phyloP scores from a whole-genome alignment of 352 stramenopile genomes.

The Globisporangium acanthophoron region DNA sequence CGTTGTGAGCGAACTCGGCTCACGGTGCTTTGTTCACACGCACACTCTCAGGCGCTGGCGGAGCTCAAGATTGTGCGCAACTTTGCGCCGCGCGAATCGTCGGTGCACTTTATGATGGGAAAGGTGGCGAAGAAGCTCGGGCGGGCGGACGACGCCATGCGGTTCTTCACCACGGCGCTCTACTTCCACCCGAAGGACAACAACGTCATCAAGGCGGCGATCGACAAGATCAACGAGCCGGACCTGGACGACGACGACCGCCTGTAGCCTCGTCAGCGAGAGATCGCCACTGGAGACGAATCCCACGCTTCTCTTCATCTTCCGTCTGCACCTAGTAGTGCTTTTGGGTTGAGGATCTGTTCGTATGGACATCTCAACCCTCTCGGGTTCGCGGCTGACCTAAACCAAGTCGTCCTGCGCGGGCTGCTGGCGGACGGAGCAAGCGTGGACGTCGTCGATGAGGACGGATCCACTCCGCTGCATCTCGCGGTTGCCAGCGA shows the following conservation, averaged over 20 bases:
- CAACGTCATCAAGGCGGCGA: slow-evolving; percentile 94
- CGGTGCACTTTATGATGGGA: slow-evolving; percentile 96
- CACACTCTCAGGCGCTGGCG: slow-evolving; percentile 51
- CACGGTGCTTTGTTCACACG: neutral
- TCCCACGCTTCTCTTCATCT: neutral
- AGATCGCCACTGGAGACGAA: neutral
- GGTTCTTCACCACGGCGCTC: slow-evolving; percentile 94
- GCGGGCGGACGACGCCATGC: slow-evolving; percentile 90
- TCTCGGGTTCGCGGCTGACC: too few relatives aligned
- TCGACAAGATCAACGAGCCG: slow-evolving; percentile 88
- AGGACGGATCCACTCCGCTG: too few relatives aligned
- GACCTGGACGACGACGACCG: slow-evolving; percentile 51
- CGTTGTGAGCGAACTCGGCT: too few relatives aligned
- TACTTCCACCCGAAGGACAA: slow-evolving; percentile 98
- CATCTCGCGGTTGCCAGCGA: too few relatives aligned
- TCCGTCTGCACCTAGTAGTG: too few relatives aligned
- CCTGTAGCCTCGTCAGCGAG: slow-evolving; percentile 20
- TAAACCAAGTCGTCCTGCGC: too few relatives aligned
- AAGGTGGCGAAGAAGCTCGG: slow-evolving; percentile 91
- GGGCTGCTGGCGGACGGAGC: too few relatives aligned
- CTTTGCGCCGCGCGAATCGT: slow-evolving; percentile 93
- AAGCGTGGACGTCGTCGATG: too few relatives aligned
- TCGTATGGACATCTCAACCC: too few relatives aligned
- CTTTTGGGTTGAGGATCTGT: too few relatives aligned
- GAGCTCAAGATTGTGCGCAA: slow-evolving; percentile 92